Base-by-base conservation (phyloP, 2,329 filamentous ascomycete genomes). In the Botrytis fragariae region DNA sequence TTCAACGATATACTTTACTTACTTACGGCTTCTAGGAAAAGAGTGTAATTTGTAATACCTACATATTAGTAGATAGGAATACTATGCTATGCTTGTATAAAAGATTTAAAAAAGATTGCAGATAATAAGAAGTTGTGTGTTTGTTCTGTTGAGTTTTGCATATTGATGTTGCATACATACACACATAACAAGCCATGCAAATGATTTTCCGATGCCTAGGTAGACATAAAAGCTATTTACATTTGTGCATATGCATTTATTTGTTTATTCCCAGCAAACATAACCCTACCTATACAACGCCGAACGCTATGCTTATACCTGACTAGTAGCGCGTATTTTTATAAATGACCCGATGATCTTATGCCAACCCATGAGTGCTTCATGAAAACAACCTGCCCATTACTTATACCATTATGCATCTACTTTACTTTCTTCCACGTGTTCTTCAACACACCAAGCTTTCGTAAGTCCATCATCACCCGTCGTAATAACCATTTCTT, bases 391-490 rank as follows among this genome's bases (percentile, higher is more conserved):
- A 29, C 48, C 48, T 22, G 18, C 25, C 48, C 48, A 54, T 29
- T 9, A 44, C 37, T n/a, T 20, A 20, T 44, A 64, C 54, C 37
- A 59, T 72, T 45, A 72, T 72, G 29, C 32, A 29, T 37, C 42
- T 35, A 10, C 32, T 29, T 51, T 29, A 18, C 39, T 61, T 16
- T 37, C 32, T 25, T 63, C 62, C 22, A 45, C 39, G 6, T 57
- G 39, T 72, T 78, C 78, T 39, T 82, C 81, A 45, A 93, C 80
- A 75, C 88, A 87, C 95, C 96, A 99, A 1, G 95, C 90, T 79
- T 92, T 91, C 42, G 98, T 92, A 70, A 92, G 86, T 0, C 96
- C 96, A 83, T 98, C 95, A 81, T 99, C 96, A 0, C 95, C 96
- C 0, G 95, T 97, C 25, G 92, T 96, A 32, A 98, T 85, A 64